Percentiles rank a stretch among this genome's conserved stretches.
phyloP scores from a whole-genome alignment of 192 early-diverging fungal genomes.

The Podila clonocystis region DNA sequence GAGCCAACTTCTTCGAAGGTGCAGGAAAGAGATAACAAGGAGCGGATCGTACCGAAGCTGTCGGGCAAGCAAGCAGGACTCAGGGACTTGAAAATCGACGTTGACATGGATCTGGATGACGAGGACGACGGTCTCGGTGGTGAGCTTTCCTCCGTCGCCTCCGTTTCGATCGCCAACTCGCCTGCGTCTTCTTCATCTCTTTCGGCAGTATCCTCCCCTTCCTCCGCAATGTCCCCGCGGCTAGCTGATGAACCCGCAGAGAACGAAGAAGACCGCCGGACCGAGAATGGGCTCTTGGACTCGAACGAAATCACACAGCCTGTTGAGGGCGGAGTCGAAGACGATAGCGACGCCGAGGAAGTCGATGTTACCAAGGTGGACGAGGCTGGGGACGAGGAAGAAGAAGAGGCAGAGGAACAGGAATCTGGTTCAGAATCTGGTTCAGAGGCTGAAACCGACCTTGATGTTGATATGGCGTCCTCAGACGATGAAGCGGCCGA shows the following conservation, averaged over 20 bases:
- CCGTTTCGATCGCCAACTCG: constrained; percentile 19
- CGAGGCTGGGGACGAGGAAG: neutral
- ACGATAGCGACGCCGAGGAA: neutral
- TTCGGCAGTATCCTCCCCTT: constrained; percentile 35
- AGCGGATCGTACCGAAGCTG: neutral
- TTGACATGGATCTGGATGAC: neutral
- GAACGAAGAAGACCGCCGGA: neutral
- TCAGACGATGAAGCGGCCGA: neutral
- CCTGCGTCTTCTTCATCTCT: constrained; percentile 12
- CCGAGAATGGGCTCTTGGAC: no score
- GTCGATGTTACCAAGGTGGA: neutral
- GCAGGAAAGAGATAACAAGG: no score
- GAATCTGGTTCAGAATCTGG: neutral
- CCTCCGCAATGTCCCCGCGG: constrained; percentile 10
- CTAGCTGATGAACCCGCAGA: neutral
- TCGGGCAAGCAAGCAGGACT: neutral
- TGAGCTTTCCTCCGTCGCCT: constrained; percentile 33
- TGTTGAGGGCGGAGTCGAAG: neutral
- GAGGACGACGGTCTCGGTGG: constrained; percentile 41
- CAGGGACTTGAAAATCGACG: neutral
- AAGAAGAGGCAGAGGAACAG: neutral
- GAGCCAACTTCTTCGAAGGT: no score
- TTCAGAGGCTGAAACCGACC: neutral
- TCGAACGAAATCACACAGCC: neutral
- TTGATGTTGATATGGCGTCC: constrained; percentile 11